Percentiles rank a stretch among this genome's conserved stretches.
Conservation (phyloP, 495 filamentous ascomycete species). For the Annulohypoxylon moriforme region DNA sequence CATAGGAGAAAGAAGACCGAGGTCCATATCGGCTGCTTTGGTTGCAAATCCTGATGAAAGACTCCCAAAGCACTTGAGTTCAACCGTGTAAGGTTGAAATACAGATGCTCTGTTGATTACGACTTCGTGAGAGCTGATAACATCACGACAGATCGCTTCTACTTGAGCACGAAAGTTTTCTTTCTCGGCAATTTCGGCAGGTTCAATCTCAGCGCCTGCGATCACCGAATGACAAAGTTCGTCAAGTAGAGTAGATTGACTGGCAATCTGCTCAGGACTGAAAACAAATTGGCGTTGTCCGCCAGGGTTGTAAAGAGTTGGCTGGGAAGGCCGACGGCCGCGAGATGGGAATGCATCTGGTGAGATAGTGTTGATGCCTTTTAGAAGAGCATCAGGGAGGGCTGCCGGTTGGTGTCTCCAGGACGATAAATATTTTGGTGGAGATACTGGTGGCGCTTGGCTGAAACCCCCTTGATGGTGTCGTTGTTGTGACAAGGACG, state of each 20-base stretch:
- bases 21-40: conserved; percentile 79
- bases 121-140: conserved; percentile 62
- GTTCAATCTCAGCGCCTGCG: conserved; percentile 59
- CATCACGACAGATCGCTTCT: conserved; percentile 65
- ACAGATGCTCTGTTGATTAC: conserved; percentile 42
- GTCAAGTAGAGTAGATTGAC: conserved; percentile 60
- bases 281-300: conserved; percentile 28
- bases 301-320: conserved; percentile 31
- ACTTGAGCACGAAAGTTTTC: conserved; percentile 69
- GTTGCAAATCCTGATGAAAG: conserved; percentile 78
- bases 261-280: conserved; percentile 53
- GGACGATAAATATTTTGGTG: conserved; percentile 23
- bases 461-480: conserved; percentile 14
- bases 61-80: conserved; percentile 77
- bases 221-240: conserved; percentile 55
- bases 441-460: conserved; percentile 16
- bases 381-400: conserved; percentile 19
- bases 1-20: conserved; percentile 70
- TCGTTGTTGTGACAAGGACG: conserved; percentile 15
- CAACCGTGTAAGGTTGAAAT: conserved; percentile 64
- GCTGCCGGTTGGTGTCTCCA: conserved; percentile 35
- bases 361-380: conserved; percentile 30
- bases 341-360: conserved; percentile 41
- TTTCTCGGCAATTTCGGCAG: conserved; percentile 68
- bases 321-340: conserved; percentile 25